These are phyloP conservation scores for Penicillium palitans DNA, from an alignment of 2,329 filamentous ascomycete species.

Conservation along the genomic window DNA sequence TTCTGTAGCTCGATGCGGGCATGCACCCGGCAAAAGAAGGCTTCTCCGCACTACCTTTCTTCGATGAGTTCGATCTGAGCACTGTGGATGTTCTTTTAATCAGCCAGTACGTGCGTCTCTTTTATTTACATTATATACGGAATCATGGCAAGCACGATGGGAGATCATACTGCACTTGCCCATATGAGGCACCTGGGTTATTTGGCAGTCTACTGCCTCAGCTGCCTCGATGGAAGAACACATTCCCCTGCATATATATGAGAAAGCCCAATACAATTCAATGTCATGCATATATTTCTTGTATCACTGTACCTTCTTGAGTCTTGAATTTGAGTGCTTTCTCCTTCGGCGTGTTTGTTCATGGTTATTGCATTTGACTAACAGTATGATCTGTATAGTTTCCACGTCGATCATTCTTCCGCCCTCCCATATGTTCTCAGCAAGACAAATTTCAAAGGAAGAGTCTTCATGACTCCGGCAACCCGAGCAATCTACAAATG, in stretches of 20 bases:
- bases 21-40: conserved; percentile 97
- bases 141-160: background rate
- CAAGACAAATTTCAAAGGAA: conserved; percentile 95
- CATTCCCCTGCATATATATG: conserved; percentile 34
- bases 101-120: conserved; percentile 78
- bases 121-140: background rate
- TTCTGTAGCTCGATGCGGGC: conserved; percentile 80
- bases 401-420: conserved; percentile 97
- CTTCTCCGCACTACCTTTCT: conserved; percentile 89
- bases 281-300: conserved; percentile 15
- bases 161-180: background rate
- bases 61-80: conserved; percentile 97
- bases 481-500: conserved; percentile 99
- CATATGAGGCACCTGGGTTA: background rate
- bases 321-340: background rate
- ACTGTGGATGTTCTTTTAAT: conserved; percentile 96
- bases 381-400: conserved; percentile 59
- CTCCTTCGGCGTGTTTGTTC: background rate
- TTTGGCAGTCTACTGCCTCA: conserved; percentile 7
- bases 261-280: conserved; percentile 39
- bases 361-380: conserved; percentile 25
- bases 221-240: background rate
- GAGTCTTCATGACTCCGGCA: conserved; percentile 98
- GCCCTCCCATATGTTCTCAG: conserved; percentile 96
- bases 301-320: conserved; percentile 10